phyloP scores from a whole-genome alignment of 2,329 filamentous ascomycete genomes.

The Gyromitra esculenta region DNA sequence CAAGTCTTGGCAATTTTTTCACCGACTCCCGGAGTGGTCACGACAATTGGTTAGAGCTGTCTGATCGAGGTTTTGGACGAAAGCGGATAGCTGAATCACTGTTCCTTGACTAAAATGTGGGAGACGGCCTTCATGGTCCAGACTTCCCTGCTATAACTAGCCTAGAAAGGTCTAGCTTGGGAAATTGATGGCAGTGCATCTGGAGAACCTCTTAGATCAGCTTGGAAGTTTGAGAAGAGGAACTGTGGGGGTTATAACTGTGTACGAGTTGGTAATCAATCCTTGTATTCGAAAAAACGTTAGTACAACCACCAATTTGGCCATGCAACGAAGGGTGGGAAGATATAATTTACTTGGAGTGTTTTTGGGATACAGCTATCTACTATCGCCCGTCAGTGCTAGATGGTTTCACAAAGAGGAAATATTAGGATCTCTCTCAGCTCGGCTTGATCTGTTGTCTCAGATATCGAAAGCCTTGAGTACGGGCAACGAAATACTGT shows the following conservation, averaged over 20 bases:
- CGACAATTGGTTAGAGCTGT: neutral
- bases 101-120: neutral
- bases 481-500: constrained; percentile 9
- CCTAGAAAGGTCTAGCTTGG: neutral
- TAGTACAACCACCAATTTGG: neutral
- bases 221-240: neutral
- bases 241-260: neutral
- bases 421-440: neutral
- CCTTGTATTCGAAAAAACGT: neutral
- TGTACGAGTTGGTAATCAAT: neutral
- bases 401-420: neutral
- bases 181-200: neutral
- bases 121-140: neutral
- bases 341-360: neutral
- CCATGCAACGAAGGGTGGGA: neutral
- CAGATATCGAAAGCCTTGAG: neutral
- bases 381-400: neutral
- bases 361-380: neutral
- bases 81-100: neutral
- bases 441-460: neutral
- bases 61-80: neutral
- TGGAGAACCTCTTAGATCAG: neutral
- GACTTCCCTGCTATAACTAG: neutral
- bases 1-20: constrained; percentile 1
- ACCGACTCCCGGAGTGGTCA: constrained; percentile 3